Evolutionary conservation across 352 stramenopile species (phyloP).

Genomic region (Phytopythium litorale): DNA sequence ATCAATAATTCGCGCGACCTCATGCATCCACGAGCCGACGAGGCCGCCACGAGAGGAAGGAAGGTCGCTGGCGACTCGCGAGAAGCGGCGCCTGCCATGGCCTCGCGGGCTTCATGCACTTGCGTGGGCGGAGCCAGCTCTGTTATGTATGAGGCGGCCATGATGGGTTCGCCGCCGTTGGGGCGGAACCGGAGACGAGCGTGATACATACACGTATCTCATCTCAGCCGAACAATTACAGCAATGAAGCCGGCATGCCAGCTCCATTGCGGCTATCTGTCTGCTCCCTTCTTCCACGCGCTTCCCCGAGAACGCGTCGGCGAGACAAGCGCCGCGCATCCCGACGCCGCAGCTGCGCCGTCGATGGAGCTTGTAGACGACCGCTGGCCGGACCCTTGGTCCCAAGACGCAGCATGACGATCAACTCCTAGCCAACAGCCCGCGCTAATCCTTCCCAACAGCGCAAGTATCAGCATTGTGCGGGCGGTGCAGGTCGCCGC

Average conservation of each 20-base stretch:
- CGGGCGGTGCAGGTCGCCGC: no score
- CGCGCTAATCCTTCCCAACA: no score
- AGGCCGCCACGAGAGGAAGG: background rate
- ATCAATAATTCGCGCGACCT: background rate
- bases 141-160: background rate
- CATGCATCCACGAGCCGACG: background rate
- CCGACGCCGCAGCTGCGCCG: background rate
- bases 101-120: background rate
- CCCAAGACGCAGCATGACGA: no score
- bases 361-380: background rate
- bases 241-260: background rate
- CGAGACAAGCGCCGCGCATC: background rate
- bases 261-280: background rate
- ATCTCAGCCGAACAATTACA: conserved; percentile 1
- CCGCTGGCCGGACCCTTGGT: background rate
- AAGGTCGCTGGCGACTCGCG: background rate
- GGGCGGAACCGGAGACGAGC: background rate
- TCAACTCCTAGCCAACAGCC: no score
- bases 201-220: background rate
- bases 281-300: background rate
- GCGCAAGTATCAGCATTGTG: no score
- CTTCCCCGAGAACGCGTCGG: background rate
- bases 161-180: background rate
- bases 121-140: no score
- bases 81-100: background rate